These are phyloP conservation scores for Pseudophaeomoniella oleicola DNA, from an alignment of 2,329 filamentous ascomycete genomes.

Conservation along the genomic window DNA sequence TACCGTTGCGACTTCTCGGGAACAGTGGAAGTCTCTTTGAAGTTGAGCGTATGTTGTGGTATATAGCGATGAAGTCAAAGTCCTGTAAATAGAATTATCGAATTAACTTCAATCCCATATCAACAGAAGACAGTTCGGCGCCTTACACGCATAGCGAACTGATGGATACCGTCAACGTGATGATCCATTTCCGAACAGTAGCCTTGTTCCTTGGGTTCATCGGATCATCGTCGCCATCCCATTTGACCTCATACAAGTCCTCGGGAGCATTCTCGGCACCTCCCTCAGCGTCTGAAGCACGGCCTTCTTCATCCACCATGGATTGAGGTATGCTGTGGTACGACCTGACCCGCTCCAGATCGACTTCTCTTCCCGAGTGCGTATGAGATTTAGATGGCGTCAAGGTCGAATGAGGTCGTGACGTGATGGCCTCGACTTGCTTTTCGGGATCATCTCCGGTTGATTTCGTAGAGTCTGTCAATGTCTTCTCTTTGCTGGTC, in stretches of 20 bases:
- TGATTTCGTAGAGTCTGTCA: background rate
- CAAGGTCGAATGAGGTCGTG: background rate
- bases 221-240: conserved; percentile 61
- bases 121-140: conserved; percentile 3
- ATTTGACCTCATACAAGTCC: conserved; percentile 52
- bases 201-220: conserved; percentile 58
- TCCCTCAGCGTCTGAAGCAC: conserved; percentile 4
- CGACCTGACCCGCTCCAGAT: background rate
- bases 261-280: conserved; percentile 11
- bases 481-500: background rate
- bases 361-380: background rate
- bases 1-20: conserved; percentile 58
- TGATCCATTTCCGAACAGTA: conserved; percentile 58
- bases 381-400: background rate
- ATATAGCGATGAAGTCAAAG: conserved; percentile 77
- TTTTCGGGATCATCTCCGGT: background rate
- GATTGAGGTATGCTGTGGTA: background rate
- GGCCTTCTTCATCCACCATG: conserved; percentile 4
- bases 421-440: background rate
- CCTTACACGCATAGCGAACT: conserved; percentile 75
- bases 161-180: conserved; percentile 58
- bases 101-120: background rate
- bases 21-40: conserved; percentile 56
- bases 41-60: conserved; percentile 70
- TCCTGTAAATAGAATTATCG: conserved; percentile 35